A percentile compares a stretch with the other conserved stretches of the same genome.
phyloP scores from a whole-genome alignment of 805 yeast genomes.

The Spathaspora arborariae region DNA sequence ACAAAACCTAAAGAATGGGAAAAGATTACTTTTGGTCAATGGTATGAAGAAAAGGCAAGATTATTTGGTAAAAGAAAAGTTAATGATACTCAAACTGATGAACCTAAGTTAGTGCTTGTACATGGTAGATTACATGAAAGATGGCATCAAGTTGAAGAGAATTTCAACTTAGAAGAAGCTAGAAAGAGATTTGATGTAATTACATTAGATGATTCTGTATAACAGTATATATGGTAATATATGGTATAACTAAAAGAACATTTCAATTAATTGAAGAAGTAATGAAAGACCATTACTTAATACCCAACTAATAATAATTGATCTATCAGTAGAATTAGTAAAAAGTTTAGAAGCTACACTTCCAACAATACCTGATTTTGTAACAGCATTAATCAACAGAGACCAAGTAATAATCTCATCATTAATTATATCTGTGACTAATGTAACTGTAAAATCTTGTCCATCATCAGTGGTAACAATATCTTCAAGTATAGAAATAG shows the following conservation, averaged over 20 bases:
- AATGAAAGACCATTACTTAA: slow-evolving; percentile 1
- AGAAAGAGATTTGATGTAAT: slow-evolving; percentile 20
- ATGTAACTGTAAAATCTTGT: slow-evolving; percentile 7
- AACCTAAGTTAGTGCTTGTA: slow-evolving; percentile 33
- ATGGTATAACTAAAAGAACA: neutral
- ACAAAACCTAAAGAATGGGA: slow-evolving; percentile 25
- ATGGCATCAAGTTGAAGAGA: slow-evolving; percentile 35
- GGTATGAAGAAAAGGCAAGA: slow-evolving; percentile 43
- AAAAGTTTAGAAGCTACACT: slow-evolving; percentile 6
- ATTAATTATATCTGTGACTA: slow-evolving; percentile 5
- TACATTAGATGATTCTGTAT: slow-evolving; percentile 8
- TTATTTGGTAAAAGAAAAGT: slow-evolving; percentile 40
- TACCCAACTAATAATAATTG: slow-evolving; percentile 8
- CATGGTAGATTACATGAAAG: slow-evolving; percentile 41
- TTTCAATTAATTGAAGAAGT: neutral
- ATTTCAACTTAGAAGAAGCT: slow-evolving; percentile 24
- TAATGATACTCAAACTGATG: slow-evolving; percentile 31
- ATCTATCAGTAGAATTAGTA: slow-evolving; percentile 7
- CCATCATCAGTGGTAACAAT: slow-evolving; percentile 9
- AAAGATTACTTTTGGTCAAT: slow-evolving; percentile 20
- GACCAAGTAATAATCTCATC: slow-evolving; percentile 7
- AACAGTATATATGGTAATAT: neutral
- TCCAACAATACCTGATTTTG: slow-evolving; percentile 6
- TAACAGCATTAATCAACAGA: slow-evolving; percentile 6
- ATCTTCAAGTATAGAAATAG: slow-evolving; percentile 10